Base-by-base conservation (phyloP, 2,329 filamentous ascomycete genomes). In the Hypoxylon sp. region DNA sequence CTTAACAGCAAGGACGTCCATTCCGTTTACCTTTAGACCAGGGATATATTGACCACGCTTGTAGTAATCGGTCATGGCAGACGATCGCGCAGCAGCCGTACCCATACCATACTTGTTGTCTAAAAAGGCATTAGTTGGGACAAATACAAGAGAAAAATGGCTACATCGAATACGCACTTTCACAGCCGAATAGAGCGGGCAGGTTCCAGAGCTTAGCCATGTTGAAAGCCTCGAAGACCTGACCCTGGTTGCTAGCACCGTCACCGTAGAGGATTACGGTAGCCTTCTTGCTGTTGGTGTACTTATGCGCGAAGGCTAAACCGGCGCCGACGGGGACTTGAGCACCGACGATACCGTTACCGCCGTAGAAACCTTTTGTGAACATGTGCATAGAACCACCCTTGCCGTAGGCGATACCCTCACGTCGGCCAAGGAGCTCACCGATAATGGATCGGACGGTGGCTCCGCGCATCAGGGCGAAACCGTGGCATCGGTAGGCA, bases 81-180 rank as follows among this genome's bases (percentile, higher is more conserved):
- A 95, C 69, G 96, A 94, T 78, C 96, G 94, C 83, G 92, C 91
- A 75, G 96, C 95, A 69, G 96, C 92, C 72, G 96, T 99, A 85
- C 96, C 96, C 96, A 99, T 99, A 83, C 96, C 96, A 82, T 99
- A 99, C 86, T 99, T 99, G 92, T 99, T 99, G 90, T 99, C 94
- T 97, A 62, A 17, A 31, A 50, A 37, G 14, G 56, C 4, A 72
- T 82, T 72, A 81, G 78, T 9, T 47, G 70, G 22, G 5, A 10
- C 3, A 60, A 47, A 53, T 17, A 22, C 26, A 19, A 29, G 19
- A 37, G 22, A 42, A n/a, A 46, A n/a, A 24, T 22, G 8, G 4
- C n/a, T 31, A 39, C 24, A 22, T 31, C 3, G 19, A 24, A 24
- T 29, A 89, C 94, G 82, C 86, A 97, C 94, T 99, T 88, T 99